Base-by-base conservation (phyloP, 2,329 filamentous ascomycete genomes). In the Curvularia spicifera region DNA sequence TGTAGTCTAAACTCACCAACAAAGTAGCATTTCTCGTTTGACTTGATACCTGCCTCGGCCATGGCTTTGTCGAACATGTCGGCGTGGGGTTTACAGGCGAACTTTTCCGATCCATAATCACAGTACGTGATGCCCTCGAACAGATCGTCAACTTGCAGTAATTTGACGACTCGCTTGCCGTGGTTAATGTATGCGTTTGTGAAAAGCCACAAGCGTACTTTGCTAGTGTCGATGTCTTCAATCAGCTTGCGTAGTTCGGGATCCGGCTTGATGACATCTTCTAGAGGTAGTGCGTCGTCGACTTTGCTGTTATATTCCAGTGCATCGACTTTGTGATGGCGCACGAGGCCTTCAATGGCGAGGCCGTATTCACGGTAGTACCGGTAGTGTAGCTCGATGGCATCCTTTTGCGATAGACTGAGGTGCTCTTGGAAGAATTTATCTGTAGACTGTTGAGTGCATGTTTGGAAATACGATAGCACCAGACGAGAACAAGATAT, bases 61-160 rank as follows among this genome's bases (percentile, higher is more conserved):
- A 98, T 97, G 5, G 91, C 95, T 79, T 95, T 97, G 37, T 85
- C 85, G 74, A 88, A 99, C 89, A 96, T 95, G 51, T 88, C 87
- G 51, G 83, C 82, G 56, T 90, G 85, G 3, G 95, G 95, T 76
- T 99, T 99, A 81, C 95, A 97, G 46, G 96, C 78, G 61, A 99
- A 83, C 5, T 86, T 89, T 42, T 86, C 80, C 15, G 84, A 79
- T 10, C 81, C 84, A 78, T 99, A 99, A 77, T 99, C 91, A 74
- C 96, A 99, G 76, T 87, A 99, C 0, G 95, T 99, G 60, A 98
- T 87, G 7, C 95, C 95, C 63, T 98, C 94, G 72, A 99, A 99
- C 26, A 94, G 80, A 73, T 97, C 91, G 1, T 96, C 93, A 24
- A 99, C 82, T 2, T 85, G 88, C 1, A 99, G 82, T 20, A 99